Conservation (phyloP, 179 eudicot species). For the Nepenthes alata region DNA sequence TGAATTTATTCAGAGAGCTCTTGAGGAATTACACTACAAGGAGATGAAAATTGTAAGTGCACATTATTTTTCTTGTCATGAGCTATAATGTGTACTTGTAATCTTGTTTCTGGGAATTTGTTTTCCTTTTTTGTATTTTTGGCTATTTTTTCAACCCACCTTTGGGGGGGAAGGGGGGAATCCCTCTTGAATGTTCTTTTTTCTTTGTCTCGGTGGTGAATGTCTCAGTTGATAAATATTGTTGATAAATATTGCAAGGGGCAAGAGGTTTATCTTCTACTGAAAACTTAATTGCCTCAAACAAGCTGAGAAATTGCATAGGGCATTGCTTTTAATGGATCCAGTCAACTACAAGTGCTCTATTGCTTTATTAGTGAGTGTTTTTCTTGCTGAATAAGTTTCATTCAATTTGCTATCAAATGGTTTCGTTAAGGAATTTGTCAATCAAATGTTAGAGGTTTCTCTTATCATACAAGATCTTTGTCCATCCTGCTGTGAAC, state of each 20-base stretch:
- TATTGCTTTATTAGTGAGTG: too few relatives aligned
- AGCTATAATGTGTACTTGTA: neutral
- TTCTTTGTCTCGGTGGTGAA: slow-evolving; percentile 7
- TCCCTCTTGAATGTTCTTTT: neutral
- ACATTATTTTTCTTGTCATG: neutral
- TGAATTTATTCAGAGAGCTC: slow-evolving; percentile 65
- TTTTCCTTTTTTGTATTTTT: slow-evolving; percentile 3
- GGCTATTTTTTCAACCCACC: too few relatives aligned
- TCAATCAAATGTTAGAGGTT: too few relatives aligned
- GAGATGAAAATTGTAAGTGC: slow-evolving; percentile 70
- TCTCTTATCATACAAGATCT: too few relatives aligned
- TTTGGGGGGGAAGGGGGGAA: too few relatives aligned
- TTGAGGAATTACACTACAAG: slow-evolving; percentile 65
- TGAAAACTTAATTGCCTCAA: slow-evolving; percentile 58
- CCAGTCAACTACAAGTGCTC: slow-evolving; percentile 89
- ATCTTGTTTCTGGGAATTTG: neutral
- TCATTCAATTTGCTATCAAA: too few relatives aligned
- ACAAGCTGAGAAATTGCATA: slow-evolving; percentile 63
- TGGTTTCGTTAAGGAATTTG: too few relatives aligned
- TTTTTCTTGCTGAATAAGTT: too few relatives aligned
- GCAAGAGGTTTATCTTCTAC: slow-evolving; percentile 75
- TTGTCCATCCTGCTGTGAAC: too few relatives aligned
- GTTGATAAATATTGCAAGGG: slow-evolving; percentile 78
- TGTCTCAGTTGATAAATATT: slow-evolving; percentile 61
- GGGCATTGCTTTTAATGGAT: slow-evolving; percentile 69